These are phyloP conservation scores for Coniochaeta sp. DNA, from an alignment of 2,329 filamentous ascomycete genomes.

Conservation along the genomic window DNA sequence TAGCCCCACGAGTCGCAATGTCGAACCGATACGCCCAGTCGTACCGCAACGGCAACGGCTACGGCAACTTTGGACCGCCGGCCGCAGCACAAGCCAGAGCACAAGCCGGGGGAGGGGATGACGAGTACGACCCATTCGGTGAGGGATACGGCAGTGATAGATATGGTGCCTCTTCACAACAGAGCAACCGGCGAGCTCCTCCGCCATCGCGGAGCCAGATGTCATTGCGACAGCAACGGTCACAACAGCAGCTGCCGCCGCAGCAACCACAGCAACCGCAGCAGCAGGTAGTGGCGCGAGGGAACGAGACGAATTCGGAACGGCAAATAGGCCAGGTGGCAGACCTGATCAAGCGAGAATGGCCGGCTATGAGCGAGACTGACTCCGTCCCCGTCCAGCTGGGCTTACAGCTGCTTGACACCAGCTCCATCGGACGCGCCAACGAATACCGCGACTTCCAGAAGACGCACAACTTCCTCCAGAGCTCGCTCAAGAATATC, in stretches of 20 bases:
- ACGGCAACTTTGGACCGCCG: conserved; percentile 32
- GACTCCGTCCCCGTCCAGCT: conserved; percentile 91
- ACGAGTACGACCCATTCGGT: conserved; percentile 43
- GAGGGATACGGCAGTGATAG: conserved; percentile 36
- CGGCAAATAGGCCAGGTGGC: conserved; percentile 58
- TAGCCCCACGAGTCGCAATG: conserved; percentile 25
- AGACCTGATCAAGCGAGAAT: conserved; percentile 77
- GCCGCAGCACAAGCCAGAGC: conserved; percentile 3
- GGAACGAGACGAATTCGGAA: conserved; percentile 38
- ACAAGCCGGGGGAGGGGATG: conserved; percentile 17
- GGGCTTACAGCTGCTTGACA: conserved; percentile 89
- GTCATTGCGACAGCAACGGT: conserved; percentile 4
- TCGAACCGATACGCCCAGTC: conserved; percentile 41
- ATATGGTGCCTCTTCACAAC: conserved; percentile 21
- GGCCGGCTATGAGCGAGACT: conserved; percentile 83
- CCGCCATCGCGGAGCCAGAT: conserved; percentile 8
- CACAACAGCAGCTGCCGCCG: conserved; percentile 4
- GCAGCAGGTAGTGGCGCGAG: conserved; percentile 10
- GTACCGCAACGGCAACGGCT: conserved; percentile 35
- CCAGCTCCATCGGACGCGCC: conserved; percentile 85
- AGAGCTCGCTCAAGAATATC: conserved; percentile 85
- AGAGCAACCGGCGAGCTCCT: background rate
- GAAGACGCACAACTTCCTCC: conserved; percentile 77
- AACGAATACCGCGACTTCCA: conserved; percentile 82
- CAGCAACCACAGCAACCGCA: conserved; percentile 14